A percentile compares a stretch with the other conserved stretches of the same genome.
Evolutionary conservation across 2,329 filamentous ascomycete species (phyloP).

Genomic region (Xylariaceae sp.): DNA sequence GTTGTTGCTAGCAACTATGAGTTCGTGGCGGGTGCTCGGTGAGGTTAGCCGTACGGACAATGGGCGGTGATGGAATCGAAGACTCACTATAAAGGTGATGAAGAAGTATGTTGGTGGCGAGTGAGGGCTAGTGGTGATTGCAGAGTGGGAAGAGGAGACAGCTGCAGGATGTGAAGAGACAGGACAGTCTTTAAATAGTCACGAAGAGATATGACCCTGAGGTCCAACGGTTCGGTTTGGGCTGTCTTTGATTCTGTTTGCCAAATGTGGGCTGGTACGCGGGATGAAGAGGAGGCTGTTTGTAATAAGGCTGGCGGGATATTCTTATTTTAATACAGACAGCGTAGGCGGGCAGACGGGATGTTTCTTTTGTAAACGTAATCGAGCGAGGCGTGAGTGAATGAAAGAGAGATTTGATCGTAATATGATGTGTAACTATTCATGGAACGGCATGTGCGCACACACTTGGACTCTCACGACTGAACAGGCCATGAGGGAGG

Average conservation of each 20-base stretch:
- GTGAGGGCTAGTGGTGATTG: not conserved
- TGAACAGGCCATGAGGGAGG: slow-evolving; percentile 19
- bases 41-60: slow-evolving; percentile 7
- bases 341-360: slow-evolving; percentile 15
- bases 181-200: slow-evolving; percentile 28
- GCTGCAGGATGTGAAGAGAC: slow-evolving; percentile 15
- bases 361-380: slow-evolving; percentile 15
- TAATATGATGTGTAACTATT: slow-evolving; percentile 29
- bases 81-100: slow-evolving; percentile 14
- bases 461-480: not conserved
- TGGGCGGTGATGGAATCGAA: not conserved
- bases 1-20: not conserved
- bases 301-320: slow-evolving; percentile 27
- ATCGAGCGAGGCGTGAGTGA: slow-evolving; percentile 9
- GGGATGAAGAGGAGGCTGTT: slow-evolving; percentile 26
- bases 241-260: slow-evolving; percentile 28
- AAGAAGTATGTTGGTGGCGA: slow-evolving; percentile 4
- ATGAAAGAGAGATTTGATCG: not conserved
- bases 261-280: slow-evolving; percentile 25
- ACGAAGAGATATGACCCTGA: slow-evolving; percentile 18
- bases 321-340: not conserved
- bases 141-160: slow-evolving; percentile 1
- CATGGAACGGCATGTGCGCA: slow-evolving; percentile 12
- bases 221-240: slow-evolving; percentile 14
- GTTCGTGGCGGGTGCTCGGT: slow-evolving; percentile 10